Evolutionary conservation across 441 rosid species (phyloP).

Genomic region (Geranium incanum): DNA sequence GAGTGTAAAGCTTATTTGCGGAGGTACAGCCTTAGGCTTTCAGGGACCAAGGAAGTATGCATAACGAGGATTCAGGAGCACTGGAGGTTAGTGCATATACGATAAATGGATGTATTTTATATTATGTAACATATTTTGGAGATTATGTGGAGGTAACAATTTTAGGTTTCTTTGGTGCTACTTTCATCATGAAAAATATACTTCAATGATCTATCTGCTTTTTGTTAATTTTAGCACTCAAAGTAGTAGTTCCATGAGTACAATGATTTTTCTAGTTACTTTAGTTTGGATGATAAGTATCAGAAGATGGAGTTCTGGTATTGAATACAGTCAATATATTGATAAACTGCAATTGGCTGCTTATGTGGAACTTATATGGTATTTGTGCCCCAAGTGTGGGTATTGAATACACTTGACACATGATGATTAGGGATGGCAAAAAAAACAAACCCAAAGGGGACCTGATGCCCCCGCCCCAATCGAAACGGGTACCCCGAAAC

Average conservation of each 20-base stretch:
- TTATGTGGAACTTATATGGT: neutral
- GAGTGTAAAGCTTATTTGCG: conserved; percentile 7
- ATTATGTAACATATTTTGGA: neutral
- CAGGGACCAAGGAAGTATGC: conserved; percentile 8
- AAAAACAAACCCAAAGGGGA: too few relatives aligned
- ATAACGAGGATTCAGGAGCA: conserved; percentile 1
- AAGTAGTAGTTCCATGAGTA: neutral
- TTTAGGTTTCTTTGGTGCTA: neutral
- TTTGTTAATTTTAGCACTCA: neutral
- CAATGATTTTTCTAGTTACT: neutral
- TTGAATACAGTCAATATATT: neutral
- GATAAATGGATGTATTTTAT: neutral
- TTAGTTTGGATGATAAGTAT: neutral
- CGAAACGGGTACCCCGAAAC: too few relatives aligned
- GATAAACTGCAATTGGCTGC: neutral
- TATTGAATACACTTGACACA: too few relatives aligned
- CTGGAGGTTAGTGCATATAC: neutral
- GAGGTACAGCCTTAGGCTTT: neutral
- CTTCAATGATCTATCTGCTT: neutral
- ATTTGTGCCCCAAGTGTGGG: neutral
- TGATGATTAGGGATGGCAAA: too few relatives aligned
- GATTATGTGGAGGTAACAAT: neutral
- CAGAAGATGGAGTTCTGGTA: neutral
- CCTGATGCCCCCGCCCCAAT: too few relatives aligned
- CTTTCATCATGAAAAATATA: neutral